A percentile compares a stretch with the other conserved stretches of the same genome.
These are phyloP conservation scores for Lophiostoma macrostomum DNA, from an alignment of 495 filamentous ascomycete species.

Conservation along the genomic window DNA sequence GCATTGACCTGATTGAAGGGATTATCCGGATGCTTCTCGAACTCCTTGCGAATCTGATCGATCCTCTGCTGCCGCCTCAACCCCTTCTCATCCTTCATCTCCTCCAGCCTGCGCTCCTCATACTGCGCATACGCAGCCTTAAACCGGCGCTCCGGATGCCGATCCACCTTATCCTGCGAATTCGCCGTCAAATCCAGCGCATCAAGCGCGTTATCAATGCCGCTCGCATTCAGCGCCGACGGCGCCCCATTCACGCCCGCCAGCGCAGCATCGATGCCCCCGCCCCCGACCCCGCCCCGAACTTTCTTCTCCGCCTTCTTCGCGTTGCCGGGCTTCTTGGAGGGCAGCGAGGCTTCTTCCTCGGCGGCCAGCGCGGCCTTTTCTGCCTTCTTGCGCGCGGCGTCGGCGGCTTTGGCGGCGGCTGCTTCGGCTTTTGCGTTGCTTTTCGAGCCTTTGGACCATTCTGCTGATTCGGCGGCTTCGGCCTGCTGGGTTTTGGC, in stretches of 20 bases:
- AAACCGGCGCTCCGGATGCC: slow-evolving; percentile 79
- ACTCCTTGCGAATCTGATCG: slow-evolving; percentile 80
- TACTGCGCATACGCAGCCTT: slow-evolving; percentile 85
- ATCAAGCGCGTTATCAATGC: slow-evolving; percentile 89
- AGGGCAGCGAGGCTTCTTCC: slow-evolving; percentile 67
- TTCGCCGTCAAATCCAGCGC: slow-evolving; percentile 65
- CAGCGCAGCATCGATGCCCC: slow-evolving; percentile 46
- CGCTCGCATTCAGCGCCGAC: slow-evolving; percentile 68
- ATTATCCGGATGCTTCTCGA: slow-evolving; percentile 87
- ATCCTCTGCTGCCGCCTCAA: slow-evolving; percentile 76
- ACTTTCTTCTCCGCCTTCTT: slow-evolving; percentile 67
- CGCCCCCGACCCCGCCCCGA: too few species aligned
- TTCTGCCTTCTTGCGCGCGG: slow-evolving; percentile 83
- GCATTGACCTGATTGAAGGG: slow-evolving; percentile 83
- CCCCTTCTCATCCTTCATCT: slow-evolving; percentile 80
- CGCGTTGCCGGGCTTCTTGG: slow-evolving; percentile 58
- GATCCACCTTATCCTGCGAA: slow-evolving; percentile 65
- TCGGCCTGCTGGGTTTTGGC: slow-evolving; percentile 64
- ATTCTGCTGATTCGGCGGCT: slow-evolving; percentile 69
- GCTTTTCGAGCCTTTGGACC: slow-evolving; percentile 80
- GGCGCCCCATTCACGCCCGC: slow-evolving; percentile 39
- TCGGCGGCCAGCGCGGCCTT: slow-evolving; percentile 76
- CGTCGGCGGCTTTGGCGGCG: slow-evolving; percentile 81
- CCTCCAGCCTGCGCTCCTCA: slow-evolving; percentile 77
- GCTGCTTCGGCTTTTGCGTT: slow-evolving; percentile 83